These are phyloP conservation scores for Penicillium sp. DNA, from an alignment of 2,329 filamentous ascomycete genomes.

Conservation along the genomic window DNA sequence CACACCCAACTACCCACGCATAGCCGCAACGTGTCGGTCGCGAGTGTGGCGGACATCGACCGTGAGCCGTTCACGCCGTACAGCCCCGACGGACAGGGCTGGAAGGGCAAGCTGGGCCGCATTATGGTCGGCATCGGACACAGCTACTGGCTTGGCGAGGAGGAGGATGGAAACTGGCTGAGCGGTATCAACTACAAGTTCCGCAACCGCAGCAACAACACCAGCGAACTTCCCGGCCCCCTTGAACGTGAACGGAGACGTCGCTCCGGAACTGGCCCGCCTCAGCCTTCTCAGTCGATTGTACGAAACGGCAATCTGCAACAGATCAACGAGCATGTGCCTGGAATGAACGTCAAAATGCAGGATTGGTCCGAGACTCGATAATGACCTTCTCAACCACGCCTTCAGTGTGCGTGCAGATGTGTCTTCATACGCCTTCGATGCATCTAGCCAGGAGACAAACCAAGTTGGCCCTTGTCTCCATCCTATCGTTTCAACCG, in stretches of 20 bases:
- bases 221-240: slow-evolving; percentile 40
- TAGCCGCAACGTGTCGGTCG: slow-evolving; percentile 44
- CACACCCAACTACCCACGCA: slow-evolving; percentile 39
- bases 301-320: slow-evolving; percentile 34
- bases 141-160: slow-evolving; percentile 72
- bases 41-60: slow-evolving; percentile 43
- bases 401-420: not conserved
- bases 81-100: slow-evolving; percentile 70
- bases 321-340: slow-evolving; percentile 28
- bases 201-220: slow-evolving; percentile 44
- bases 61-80: slow-evolving; percentile 66
- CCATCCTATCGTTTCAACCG: slow-evolving; percentile 8
- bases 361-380: slow-evolving; percentile 34
- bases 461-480: slow-evolving; percentile 11
- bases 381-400: slow-evolving; percentile 11
- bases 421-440: not conserved
- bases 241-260: slow-evolving; percentile 56
- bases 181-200: slow-evolving; percentile 58
- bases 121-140: slow-evolving; percentile 68
- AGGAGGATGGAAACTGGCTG: slow-evolving; percentile 63
- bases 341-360: slow-evolving; percentile 34
- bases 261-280: slow-evolving; percentile 57
- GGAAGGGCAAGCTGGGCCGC: slow-evolving; percentile 72
- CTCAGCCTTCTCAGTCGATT: slow-evolving; percentile 36
- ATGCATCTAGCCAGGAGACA: slow-evolving; percentile 1